Percentiles rank a stretch among this genome's conserved stretches.
Conservation (phyloP, 805 yeast genomes). For the Yamadazyma tumulicola region DNA sequence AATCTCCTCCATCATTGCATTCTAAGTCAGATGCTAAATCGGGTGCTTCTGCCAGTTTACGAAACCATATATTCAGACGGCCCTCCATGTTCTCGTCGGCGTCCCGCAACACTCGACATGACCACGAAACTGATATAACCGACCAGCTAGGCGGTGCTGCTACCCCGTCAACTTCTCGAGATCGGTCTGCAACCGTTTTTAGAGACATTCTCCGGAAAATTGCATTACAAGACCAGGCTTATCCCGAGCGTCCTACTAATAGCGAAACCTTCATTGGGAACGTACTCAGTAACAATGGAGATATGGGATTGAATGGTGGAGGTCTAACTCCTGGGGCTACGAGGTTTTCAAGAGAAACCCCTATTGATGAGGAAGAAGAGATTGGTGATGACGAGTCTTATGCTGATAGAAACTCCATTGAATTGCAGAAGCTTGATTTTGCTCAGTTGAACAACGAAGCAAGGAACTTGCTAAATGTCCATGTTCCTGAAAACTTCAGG, state of each 20-base stretch:
- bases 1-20: not conserved
- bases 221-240: slow-evolving; percentile 31
- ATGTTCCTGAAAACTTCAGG: slow-evolving; percentile 29
- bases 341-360: slow-evolving; percentile 5
- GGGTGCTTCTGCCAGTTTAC: slow-evolving; percentile 6
- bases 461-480: slow-evolving; percentile 48
- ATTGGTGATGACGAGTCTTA: slow-evolving; percentile 12
- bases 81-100: slow-evolving; percentile 10
- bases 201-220: slow-evolving; percentile 34
- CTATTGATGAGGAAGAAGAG: slow-evolving; percentile 36
- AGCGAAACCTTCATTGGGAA: slow-evolving; percentile 40
- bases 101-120: not conserved
- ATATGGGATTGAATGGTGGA: slow-evolving; percentile 30
- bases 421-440: slow-evolving; percentile 41
- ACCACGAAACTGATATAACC: slow-evolving; percentile 20
- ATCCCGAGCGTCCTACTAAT: slow-evolving; percentile 17
- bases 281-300: slow-evolving; percentile 25
- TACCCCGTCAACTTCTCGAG: slow-evolving; percentile 8
- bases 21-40: not conserved
- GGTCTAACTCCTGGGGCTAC: slow-evolving; percentile 42
- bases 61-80: slow-evolving; percentile 10
- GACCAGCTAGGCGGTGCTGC: slow-evolving; percentile 16
- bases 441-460: slow-evolving; percentile 51
- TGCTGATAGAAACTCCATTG: slow-evolving; percentile 35
- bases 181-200: slow-evolving; percentile 15